Evolutionary conservation across 2,329 filamentous ascomycete genomes (phyloP).

Genomic region (Pseudogymnoascus sp.): DNA sequence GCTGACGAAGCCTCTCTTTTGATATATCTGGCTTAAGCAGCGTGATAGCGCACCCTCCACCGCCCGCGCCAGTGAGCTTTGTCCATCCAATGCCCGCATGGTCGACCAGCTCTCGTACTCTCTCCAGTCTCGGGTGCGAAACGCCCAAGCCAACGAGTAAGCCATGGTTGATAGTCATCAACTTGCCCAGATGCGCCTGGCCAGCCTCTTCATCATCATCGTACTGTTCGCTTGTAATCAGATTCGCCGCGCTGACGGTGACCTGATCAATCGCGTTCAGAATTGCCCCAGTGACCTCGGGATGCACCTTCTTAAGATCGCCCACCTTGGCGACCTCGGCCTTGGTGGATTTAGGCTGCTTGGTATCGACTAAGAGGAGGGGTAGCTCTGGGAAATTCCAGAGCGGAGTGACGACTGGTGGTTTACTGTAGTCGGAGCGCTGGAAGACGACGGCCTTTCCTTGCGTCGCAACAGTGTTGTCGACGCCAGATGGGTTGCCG

Average conservation of each 20-base stretch:
- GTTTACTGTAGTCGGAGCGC: slow-evolving; percentile 65
- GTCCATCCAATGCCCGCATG: slow-evolving; percentile 90
- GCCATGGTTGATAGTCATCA: slow-evolving; percentile 92
- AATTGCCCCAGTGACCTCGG: slow-evolving; percentile 69
- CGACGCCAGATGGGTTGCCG: slow-evolving; percentile 90
- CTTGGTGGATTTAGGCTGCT: slow-evolving; percentile 75
- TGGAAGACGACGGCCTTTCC: slow-evolving; percentile 93
- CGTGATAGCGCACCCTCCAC: slow-evolving; percentile 91
- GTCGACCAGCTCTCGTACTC: slow-evolving; percentile 84
- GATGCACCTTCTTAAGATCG: slow-evolving; percentile 60
- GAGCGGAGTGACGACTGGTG: slow-evolving; percentile 66
- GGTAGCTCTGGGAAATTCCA: slow-evolving; percentile 89
- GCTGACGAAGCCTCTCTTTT: slow-evolving; percentile 44
- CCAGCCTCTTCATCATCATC: slow-evolving; percentile 54
- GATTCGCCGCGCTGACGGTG: slow-evolving; percentile 43
- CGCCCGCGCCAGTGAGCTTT: slow-evolving; percentile 91
- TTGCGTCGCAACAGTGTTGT: slow-evolving; percentile 90
- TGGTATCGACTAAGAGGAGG: slow-evolving; percentile 81
- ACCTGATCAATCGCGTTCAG: slow-evolving; percentile 78
- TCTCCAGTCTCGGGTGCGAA: slow-evolving; percentile 86
- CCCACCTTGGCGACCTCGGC: slow-evolving; percentile 81
- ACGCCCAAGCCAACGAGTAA: slow-evolving; percentile 85
- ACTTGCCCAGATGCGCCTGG: slow-evolving; percentile 68
- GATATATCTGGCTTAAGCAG: slow-evolving; percentile 63
- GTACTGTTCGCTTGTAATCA: slow-evolving; percentile 55